Percentiles rank a stretch among this genome's conserved stretches.
Evolutionary conservation across 495 filamentous ascomycete species (phyloP).

Genomic region (Tirmania nivea): DNA sequence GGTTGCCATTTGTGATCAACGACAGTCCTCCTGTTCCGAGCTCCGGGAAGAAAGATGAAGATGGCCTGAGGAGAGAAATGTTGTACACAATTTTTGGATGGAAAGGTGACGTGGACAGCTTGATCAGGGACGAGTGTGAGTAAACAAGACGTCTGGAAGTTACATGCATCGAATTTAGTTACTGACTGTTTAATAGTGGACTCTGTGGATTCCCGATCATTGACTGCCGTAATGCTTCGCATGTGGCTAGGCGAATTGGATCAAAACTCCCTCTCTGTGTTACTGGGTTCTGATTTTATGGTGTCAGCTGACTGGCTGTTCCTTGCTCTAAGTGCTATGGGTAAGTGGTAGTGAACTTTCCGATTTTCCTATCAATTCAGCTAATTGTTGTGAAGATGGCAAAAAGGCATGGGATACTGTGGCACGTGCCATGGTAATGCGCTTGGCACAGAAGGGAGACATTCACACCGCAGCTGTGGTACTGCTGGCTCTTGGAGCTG

Average conservation of each 20-base stretch:
- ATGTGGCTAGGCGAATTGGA: conserved; percentile 73
- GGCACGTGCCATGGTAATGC: conserved; percentile 77
- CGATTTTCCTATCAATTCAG: not conserved
- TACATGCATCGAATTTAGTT: not conserved
- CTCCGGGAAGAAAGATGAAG: conserved; percentile 44
- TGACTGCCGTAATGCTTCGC: conserved; percentile 16
- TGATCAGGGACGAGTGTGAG: conserved; percentile 67
- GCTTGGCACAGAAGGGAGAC: conserved; percentile 71
- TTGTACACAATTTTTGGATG: conserved; percentile 86
- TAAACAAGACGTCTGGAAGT: conserved; percentile 6
- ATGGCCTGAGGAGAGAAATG: conserved; percentile 80
- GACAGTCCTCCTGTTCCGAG: conserved; percentile 27
- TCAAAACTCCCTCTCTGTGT: conserved; percentile 18
- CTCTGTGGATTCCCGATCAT: conserved; percentile 18
- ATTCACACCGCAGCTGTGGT: conserved; percentile 81
- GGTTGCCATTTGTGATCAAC: conserved; percentile 14
- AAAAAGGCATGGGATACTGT: conserved; percentile 70
- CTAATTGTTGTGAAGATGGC: conserved; percentile 22
- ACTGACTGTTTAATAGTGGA: conserved; percentile 13
- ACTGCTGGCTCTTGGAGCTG: conserved; percentile 73
- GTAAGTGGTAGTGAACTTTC: conserved; percentile 9
- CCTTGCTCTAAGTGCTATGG: conserved; percentile 73
- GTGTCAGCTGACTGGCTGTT: conserved; percentile 94
- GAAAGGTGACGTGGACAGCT: conserved; percentile 60
- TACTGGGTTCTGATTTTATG: conserved; percentile 45